Conservation (phyloP, 306 rosid species). For the Leucaena leucocephala region DNA sequence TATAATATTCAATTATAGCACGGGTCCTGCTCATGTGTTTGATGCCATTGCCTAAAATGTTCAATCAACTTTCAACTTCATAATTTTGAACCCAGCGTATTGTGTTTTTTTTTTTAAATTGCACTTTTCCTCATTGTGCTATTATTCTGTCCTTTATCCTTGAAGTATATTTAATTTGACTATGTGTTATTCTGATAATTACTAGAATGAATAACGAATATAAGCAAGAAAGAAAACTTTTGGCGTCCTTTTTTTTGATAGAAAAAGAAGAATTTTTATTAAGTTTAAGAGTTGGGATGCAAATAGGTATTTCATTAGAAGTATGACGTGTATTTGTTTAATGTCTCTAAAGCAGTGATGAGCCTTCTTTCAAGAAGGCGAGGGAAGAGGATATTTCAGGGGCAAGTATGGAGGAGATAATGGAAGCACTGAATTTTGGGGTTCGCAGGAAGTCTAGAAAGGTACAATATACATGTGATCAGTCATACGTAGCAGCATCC, state of each 20-base stretch:
- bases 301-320: neutral
- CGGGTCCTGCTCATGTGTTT: neutral
- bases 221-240: neutral
- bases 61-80: neutral
- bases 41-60: neutral
- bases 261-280: conserved; percentile 9
- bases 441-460: conserved; percentile 62
- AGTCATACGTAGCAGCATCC: neutral
- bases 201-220: conserved; percentile 3
- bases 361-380: conserved; percentile 52
- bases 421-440: conserved; percentile 73
- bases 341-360: conserved; percentile 47
- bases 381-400: conserved; percentile 62
- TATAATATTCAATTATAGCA: neutral
- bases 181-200: conserved; percentile 5
- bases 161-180: neutral
- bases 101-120: neutral
- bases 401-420: conserved; percentile 63
- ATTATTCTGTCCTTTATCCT: conserved; percentile 4
- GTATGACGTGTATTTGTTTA: conserved; percentile 19
- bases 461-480: conserved; percentile 45
- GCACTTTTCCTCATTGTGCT: neutral
- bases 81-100: neutral
- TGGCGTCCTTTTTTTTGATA: neutral
- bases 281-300: neutral